Base-by-base conservation (phyloP, 345 rosid species). In the Ceriops tagal region DNA sequence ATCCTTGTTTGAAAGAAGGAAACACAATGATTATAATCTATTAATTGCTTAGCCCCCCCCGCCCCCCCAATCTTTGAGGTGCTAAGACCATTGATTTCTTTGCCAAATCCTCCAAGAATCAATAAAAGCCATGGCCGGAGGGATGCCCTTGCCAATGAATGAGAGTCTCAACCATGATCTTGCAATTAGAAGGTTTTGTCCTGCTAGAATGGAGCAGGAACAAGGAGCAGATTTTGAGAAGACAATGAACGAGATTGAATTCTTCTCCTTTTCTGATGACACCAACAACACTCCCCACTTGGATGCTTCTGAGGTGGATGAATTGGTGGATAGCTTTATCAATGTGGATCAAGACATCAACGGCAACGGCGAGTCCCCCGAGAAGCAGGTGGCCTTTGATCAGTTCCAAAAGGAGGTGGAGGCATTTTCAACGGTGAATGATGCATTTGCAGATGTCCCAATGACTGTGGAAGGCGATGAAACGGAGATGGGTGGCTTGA, bases 121-220 rank as follows among this genome's bases (percentile, higher is more conserved):
- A 65, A 78, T 80, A 86, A 83, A 85, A 64, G 76, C 68, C 58
- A 67, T 79, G 64, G 71, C 80, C 60, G 83, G 66, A 7, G 71
- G 79, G 59, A 77, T 77, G 58, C 66, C 75, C 67, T 81, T 71
- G 72, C 74, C 88, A 64, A 16, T 69, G 32, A 43, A 73, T 26
- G 85, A 84, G 51, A 68, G 68, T 74, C 71, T 76, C 69, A 72
- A 81, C 79, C 85, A 80, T 15, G 89, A 88, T 43, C 77, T 77
- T 65, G 89, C 92, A 73, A 81, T 88, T 19, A 56, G 88, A 76
- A 80, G 83, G 73, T 88, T 88, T 57, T 85, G 92, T 58, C 86
- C 88, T 7, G 92, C 84, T 61, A 66, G 92, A 77, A 35, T 79
- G 56, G 82, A 83, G 80, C 81, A 77, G 46, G 87, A 83, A 27